Evolutionary conservation across 164 flowering plant species (phyloP).

Genomic region (Buxus sempervirens): DNA sequence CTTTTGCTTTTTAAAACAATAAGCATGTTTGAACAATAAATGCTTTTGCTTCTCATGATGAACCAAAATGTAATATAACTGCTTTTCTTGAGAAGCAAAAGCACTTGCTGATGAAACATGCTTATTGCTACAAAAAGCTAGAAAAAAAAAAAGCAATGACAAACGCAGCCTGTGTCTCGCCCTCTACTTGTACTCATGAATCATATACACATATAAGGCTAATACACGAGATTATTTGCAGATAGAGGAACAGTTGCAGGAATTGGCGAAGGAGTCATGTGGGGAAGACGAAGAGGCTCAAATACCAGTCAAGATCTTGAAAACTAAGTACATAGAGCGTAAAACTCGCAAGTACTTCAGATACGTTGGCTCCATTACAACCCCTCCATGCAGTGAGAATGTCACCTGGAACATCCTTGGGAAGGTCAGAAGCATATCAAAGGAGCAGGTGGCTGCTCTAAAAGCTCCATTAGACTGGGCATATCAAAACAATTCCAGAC

Average conservation of each 20-base stretch:
- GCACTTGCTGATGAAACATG: no score
- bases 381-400: constrained; percentile 57
- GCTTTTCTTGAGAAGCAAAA: no score
- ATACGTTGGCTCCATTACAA: constrained; percentile 56
- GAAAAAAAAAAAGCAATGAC: no score
- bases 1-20: no score
- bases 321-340: constrained; percentile 23
- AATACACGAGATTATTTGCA: constrained; percentile 5
- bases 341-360: constrained; percentile 45
- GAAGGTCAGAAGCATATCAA: constrained; percentile 51
- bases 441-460: constrained; percentile 46
- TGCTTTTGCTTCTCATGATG: no score
- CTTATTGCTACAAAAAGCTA: no score
- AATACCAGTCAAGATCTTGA: constrained; percentile 25
- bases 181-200: no score
- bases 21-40: no score
- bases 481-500: constrained; percentile 56
- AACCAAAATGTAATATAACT: no score
- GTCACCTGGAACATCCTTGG: constrained; percentile 54
- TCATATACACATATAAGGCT: not conserved
- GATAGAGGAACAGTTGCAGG: constrained; percentile 21
- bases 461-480: constrained; percentile 43
- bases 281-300: constrained; percentile 24
- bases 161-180: no score
- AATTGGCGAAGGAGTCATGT: constrained; percentile 30